Percentiles rank a stretch among this genome's conserved stretches.
Evolutionary conservation across 768 basidiomycete species (phyloP).

Genomic region (Lanmaoa pseudosensibilis): DNA sequence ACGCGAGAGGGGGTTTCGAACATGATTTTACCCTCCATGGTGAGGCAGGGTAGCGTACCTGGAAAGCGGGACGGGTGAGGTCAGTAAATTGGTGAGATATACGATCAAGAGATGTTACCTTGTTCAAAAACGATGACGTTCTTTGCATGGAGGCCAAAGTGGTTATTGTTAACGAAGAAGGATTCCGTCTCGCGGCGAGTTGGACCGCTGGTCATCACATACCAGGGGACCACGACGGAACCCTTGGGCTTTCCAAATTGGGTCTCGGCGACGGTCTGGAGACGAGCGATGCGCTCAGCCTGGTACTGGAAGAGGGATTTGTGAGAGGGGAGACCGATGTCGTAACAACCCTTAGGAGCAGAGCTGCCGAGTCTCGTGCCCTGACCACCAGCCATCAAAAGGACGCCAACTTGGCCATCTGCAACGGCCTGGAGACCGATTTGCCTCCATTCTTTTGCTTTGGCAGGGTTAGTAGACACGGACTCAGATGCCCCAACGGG

Average conservation of each 20-base stretch:
- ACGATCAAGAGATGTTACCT: conserved; percentile 51
- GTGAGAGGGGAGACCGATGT: conserved; percentile 91
- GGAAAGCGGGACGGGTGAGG: not conserved
- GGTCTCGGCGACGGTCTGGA: conserved; percentile 74
- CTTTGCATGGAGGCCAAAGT: conserved; percentile 77
- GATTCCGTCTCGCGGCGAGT: conserved; percentile 83
- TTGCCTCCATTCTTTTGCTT: conserved; percentile 70
- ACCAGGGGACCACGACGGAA: conserved; percentile 87
- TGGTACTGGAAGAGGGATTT: conserved; percentile 96
- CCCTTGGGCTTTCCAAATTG: conserved; percentile 50
- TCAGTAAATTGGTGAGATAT: not conserved
- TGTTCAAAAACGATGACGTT: conserved; percentile 96
- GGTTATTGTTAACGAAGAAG: conserved; percentile 75
- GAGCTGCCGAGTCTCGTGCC: conserved; percentile 91
- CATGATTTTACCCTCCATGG: conserved; percentile 90
- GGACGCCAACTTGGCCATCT: conserved; percentile 83
- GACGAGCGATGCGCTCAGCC: conserved; percentile 88
- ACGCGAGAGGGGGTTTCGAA: conserved; percentile 76
- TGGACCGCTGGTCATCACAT: conserved; percentile 98
- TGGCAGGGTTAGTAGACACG: conserved; percentile 50
- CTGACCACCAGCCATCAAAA: conserved; percentile 98
- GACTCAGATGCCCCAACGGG: conserved; percentile 75
- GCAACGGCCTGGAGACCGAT: conserved; percentile 81
- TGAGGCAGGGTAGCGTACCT: conserved; percentile 96
- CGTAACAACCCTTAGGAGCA: conserved; percentile 97